Evolutionary conservation across 768 basidiomycete genomes (phyloP), one percentile per base, ranked within the genome.

Genomic region (Rickenella mellea): DNA sequence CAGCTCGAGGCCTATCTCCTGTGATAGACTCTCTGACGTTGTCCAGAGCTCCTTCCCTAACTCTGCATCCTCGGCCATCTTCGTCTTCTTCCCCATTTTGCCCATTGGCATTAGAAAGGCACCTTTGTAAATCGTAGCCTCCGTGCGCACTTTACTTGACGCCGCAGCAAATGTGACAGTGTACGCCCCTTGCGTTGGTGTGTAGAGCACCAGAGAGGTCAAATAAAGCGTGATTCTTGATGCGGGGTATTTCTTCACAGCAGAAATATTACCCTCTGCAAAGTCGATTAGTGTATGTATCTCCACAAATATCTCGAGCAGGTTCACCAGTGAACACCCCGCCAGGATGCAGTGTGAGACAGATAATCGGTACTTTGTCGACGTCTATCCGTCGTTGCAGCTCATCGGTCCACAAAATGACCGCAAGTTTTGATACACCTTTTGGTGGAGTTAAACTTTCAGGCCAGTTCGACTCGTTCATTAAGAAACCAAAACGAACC

Each of bases 361-460:
- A 60, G 3, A 50, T 71, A 59, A 71, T 67, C 59, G 48, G 59
- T 0, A 61, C 50, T 12, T 53, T 56, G 27, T 57, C 52, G 0
- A 50, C 52, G 32, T 69, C 63, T 22, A 80, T 56, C 17, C 54
- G 68, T 26, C 59, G 61, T 43, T 80, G 76, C 14, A 81, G 57
- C 47, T 71, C 64, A 22, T 62, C 67, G 1, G 67, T 68, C 45
- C 66, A 76, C 14, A 80, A 61, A 24, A 72, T 55, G 38, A 64
- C 65, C 14, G 70, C 66, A n/a, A 78, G 55, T 52, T 81, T 80
- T 36, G 72, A 61, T 27, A 66, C 54, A 0, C 53, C 80, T 79
- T 44, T 21, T 20, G 37, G 15, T n/a, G 17, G 25, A 25, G 35
- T 26, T 27, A n/a, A n/a, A n/a, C n/a, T n/a, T n/a, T n/a, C n/a